These are phyloP conservation scores for Linnemannia schmuckeri DNA, from an alignment of 192 early-diverging fungal species.

Conservation along the genomic window DNA sequence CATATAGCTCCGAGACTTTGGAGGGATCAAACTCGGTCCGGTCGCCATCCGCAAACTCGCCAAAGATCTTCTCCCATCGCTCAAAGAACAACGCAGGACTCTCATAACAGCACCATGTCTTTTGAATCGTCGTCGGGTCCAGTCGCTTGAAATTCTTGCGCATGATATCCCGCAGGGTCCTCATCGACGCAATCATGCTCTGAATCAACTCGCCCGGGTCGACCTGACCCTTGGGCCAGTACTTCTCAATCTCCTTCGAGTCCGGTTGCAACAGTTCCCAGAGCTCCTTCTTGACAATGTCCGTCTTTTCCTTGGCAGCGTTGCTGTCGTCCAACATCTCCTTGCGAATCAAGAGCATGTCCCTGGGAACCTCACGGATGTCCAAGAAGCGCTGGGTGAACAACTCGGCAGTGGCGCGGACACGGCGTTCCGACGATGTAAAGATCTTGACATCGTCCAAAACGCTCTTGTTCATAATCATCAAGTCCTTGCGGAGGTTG, in stretches of 20 bases:
- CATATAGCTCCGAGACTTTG: constrained; percentile 93
- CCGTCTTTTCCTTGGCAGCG: constrained; percentile 95
- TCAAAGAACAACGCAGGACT: constrained; percentile 88
- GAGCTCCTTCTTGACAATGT: constrained; percentile 85
- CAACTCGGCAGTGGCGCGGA: constrained; percentile 86
- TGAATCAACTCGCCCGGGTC: constrained; percentile 67
- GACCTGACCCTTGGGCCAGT: constrained; percentile 58
- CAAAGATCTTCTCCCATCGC: constrained; percentile 97
- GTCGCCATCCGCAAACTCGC: constrained; percentile 79
- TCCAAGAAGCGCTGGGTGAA: constrained; percentile 78
- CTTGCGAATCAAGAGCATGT: constrained; percentile 79
- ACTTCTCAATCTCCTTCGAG: constrained; percentile 37
- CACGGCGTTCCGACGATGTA: constrained; percentile 88
- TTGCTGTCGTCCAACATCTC: constrained; percentile 97
- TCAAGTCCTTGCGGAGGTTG: constrained; percentile 91
- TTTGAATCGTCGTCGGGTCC: constrained; percentile 74
- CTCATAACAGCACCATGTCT: constrained; percentile 93
- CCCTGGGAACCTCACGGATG: constrained; percentile 66
- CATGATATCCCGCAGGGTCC: constrained; percentile 80
- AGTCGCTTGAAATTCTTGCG: constrained; percentile 76
- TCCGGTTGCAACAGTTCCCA: constrained; percentile 57
- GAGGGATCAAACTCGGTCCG: constrained; percentile 77
- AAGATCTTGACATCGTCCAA: constrained; percentile 90
- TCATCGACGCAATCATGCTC: constrained; percentile 80
- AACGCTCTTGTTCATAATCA: constrained; percentile 89